These are phyloP conservation scores for Centella asiatica DNA, from an alignment of 129 eudicot species.

Conservation along the genomic window DNA sequence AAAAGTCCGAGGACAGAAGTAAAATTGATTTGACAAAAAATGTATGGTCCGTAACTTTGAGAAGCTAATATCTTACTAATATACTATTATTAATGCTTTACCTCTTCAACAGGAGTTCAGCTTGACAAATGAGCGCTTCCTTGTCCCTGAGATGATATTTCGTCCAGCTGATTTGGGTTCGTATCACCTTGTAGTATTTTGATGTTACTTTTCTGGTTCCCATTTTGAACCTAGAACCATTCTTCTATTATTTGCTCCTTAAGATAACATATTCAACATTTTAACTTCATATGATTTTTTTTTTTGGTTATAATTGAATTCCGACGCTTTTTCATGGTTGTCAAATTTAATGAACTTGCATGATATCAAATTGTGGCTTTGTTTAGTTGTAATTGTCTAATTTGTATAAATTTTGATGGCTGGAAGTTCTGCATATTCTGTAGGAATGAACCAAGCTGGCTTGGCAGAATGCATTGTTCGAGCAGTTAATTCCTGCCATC, in stretches of 20 bases:
- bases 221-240: background rate
- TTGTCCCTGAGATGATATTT: constrained; percentile 98
- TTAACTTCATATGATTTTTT: background rate
- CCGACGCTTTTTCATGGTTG: background rate
- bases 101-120: constrained; percentile 61
- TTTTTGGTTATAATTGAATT: constrained; percentile 1
- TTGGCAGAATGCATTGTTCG: constrained; percentile 91
- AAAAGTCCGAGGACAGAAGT: constrained; percentile 39
- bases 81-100: constrained; percentile 4
- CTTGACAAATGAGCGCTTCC: constrained; percentile 94
- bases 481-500: constrained; percentile 83
- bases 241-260: background rate
- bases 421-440: constrained; percentile 18
- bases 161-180: constrained; percentile 98
- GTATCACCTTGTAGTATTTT: constrained; percentile 15
- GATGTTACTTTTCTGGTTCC: background rate
- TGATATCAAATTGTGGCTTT: background rate
- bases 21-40: constrained; percentile 65
- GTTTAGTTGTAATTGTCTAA: background rate
- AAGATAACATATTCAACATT: background rate
- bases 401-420: background rate
- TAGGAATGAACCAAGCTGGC: constrained; percentile 98
- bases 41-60: constrained; percentile 21
- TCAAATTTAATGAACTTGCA: background rate
- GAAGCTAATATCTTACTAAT: background rate